Conservation (phyloP, 148 eudicot genomes). For the Persicaria tinctoria region DNA sequence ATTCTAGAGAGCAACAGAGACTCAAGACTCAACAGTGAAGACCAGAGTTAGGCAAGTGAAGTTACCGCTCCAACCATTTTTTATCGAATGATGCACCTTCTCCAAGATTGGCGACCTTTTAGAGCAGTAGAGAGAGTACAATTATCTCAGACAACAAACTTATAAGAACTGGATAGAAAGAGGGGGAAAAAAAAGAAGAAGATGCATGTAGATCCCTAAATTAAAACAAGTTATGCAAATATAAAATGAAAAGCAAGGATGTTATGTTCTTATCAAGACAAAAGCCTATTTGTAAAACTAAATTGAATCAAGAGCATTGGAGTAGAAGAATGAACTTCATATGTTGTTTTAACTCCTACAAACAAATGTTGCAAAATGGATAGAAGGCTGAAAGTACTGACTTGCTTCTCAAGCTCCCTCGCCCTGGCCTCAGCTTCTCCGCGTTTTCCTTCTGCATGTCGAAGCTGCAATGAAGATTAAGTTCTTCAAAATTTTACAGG, state of each 20-base stretch:
- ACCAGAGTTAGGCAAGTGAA: slow-evolving; percentile 9
- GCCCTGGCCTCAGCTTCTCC: slow-evolving; percentile 95
- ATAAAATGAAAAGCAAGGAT: not conserved
- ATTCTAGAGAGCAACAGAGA: not conserved
- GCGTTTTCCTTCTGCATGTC: slow-evolving; percentile 63
- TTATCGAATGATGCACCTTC: slow-evolving; percentile 95
- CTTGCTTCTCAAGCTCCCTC: slow-evolving; percentile 87
- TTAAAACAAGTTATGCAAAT: not conserved
- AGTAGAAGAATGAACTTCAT: not conserved
- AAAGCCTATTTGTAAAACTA: not conserved
- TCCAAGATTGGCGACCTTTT: slow-evolving; percentile 89
- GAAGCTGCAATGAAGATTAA: slow-evolving; percentile 52
- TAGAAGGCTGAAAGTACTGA: slow-evolving; percentile 19
- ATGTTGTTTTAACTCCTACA: not conserved
- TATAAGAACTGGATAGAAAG: not conserved
- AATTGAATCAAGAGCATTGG: not conserved
- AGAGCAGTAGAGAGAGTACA: not conserved
- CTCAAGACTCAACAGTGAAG: slow-evolving; percentile 11
- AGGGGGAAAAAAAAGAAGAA: not conserved
- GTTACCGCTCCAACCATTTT: slow-evolving; percentile 80
- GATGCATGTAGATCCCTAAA: not conserved
- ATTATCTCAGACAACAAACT: not conserved
- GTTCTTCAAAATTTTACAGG: slow-evolving; percentile 7
- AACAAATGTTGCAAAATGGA: not conserved
- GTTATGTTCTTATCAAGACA: not conserved